phyloP scores from a whole-genome alignment of 2,329 filamentous ascomycete species.

The Colletotrichum tropicale region DNA sequence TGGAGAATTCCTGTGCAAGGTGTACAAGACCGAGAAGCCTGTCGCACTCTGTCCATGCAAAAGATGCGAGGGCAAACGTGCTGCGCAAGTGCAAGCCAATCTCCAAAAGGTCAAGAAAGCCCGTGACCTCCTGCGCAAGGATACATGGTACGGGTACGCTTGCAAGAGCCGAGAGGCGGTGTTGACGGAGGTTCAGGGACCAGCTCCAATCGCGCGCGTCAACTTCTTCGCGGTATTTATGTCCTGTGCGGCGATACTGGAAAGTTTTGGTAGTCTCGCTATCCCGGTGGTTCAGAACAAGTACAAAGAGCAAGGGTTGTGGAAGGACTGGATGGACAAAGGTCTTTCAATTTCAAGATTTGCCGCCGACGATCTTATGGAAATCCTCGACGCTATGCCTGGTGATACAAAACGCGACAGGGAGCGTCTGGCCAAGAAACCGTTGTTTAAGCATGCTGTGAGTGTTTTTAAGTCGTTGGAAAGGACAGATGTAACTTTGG shows the following conservation, averaged over 20 bases:
- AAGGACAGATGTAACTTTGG: not conserved
- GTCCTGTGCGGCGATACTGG: accelerated
- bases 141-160: not conserved
- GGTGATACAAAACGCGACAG: accelerated
- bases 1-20: accelerated
- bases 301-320: not conserved
- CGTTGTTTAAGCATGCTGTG: not conserved
- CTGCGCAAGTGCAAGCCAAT: not conserved
- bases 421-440: accelerated
- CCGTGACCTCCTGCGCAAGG: not conserved
- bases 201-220: not conserved
- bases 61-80: accelerated
- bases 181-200: accelerated
- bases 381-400: not conserved
- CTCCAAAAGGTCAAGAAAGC: accelerated
- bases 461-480: accelerated
- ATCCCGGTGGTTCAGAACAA: not conserved
- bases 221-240: not conserved
- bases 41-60: too few relatives aligned
- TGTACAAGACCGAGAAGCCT: not conserved
- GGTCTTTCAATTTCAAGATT: not conserved
- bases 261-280: not conserved
- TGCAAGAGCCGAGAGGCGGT: not conserved
- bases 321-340: not conserved
- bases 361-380: not conserved